These are phyloP conservation scores for Nothopassalora personata DNA, from an alignment of 2,329 filamentous ascomycete genomes.

Conservation along the genomic window DNA sequence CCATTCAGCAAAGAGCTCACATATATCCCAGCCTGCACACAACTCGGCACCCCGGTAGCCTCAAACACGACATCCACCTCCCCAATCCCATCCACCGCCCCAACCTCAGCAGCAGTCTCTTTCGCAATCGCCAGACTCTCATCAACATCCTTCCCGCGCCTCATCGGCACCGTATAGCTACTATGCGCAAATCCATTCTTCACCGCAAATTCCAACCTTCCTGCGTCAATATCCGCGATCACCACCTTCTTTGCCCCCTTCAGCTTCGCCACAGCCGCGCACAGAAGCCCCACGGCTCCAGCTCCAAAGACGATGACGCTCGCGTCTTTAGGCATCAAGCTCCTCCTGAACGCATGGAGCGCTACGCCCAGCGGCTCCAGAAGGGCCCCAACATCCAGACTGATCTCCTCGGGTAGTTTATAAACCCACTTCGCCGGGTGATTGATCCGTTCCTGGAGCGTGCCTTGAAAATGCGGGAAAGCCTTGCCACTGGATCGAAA, in stretches of 20 bases:
- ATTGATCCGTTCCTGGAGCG: slow-evolving; percentile 57
- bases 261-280: slow-evolving; percentile 52
- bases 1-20: slow-evolving; percentile 34
- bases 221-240: slow-evolving; percentile 57
- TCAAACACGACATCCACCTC: slow-evolving; percentile 69
- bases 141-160: slow-evolving; percentile 46
- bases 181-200: slow-evolving; percentile 45
- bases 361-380: slow-evolving; percentile 58
- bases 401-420: slow-evolving; percentile 49
- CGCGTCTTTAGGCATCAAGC: slow-evolving; percentile 42
- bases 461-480: slow-evolving; percentile 60
- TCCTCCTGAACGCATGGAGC: slow-evolving; percentile 54
- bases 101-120: slow-evolving; percentile 44
- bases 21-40: slow-evolving; percentile 70
- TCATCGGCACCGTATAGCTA: slow-evolving; percentile 43
- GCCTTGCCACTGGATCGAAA: slow-evolving; percentile 57
- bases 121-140: slow-evolving; percentile 49
- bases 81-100: slow-evolving; percentile 36
- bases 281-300: slow-evolving; percentile 56
- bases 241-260: slow-evolving; percentile 51
- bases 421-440: slow-evolving; percentile 58
- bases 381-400: slow-evolving; percentile 53
- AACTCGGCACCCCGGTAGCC: slow-evolving; percentile 70
- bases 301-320: slow-evolving; percentile 57
- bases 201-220: slow-evolving; percentile 52